Base-by-base conservation (phyloP, 768 basidiomycete species). In the Calocybe gangraenosa region DNA sequence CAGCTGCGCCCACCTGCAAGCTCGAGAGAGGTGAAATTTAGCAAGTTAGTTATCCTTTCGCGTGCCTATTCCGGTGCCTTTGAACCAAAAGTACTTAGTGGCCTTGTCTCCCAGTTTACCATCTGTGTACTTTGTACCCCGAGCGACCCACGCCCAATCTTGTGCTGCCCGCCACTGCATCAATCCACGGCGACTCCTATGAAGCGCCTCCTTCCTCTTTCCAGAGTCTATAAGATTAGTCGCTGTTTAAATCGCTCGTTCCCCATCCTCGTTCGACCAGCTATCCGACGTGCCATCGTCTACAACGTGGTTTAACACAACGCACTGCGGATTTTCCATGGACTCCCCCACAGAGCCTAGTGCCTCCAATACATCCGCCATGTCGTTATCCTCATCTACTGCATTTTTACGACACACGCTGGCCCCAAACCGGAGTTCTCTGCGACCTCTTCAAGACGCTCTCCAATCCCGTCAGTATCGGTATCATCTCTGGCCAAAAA, bases 151-250 rank as follows among this genome's bases (percentile, higher is more conserved):
- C 37, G 71, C 72, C 21, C 78, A 65, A 14, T 80, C 81, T 44
- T 81, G 65, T 44, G 68, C 70, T 6, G 70, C 70, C 49, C 75
- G 74, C 62, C 74, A 74, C 59, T 83, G 81, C 78, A 83, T 80
- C 39, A 85, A 59, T 2, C 82, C 81, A 3, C 78, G 72, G 55
- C 84, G 75, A 52, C 79, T 74, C 37, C 68, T 59, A 53, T 75
- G 73, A 46, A 76, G 57, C 52, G 74, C 69, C 32, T n/a, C 63
- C 64, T 51, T 73, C 65, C 40, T 66, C 63, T 52, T 67, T 62
- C 47, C 64, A 64, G 60, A 66, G 75, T 14, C 17, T 14, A n/a
- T n/a, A 4, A 11, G 11, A 48, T 43, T 52, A 52, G 22, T 49
- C 53, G 13, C 50, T 41, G 11, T 46, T 22, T 23, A 39, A 22